Evolutionary conservation across 2,329 filamentous ascomycete genomes (phyloP).

Genomic region (Fusarium neocosmosporiellum): DNA sequence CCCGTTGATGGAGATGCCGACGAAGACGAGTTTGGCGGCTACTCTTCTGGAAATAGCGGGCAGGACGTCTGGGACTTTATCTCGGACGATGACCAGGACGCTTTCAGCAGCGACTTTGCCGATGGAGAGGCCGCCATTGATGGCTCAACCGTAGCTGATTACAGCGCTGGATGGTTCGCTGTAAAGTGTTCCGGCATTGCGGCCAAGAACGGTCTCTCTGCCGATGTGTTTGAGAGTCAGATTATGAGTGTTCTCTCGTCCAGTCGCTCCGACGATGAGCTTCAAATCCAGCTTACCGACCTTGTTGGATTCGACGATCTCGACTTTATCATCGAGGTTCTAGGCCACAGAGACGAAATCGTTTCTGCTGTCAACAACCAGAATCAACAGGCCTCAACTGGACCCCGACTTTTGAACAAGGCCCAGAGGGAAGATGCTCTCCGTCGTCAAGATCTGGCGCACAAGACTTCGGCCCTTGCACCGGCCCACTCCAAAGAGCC

Average conservation of each 20-base stretch:
- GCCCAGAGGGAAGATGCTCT: slow-evolving; percentile 84
- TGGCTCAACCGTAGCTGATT: slow-evolving; percentile 48
- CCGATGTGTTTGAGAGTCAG: slow-evolving; percentile 80
- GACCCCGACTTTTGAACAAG: slow-evolving; percentile 73
- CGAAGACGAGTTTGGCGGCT: slow-evolving; percentile 71
- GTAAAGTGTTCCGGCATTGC: slow-evolving; percentile 76
- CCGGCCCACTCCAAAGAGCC: slow-evolving; percentile 78
- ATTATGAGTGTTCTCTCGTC: slow-evolving; percentile 80
- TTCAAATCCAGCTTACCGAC: slow-evolving; percentile 92
- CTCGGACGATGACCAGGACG: slow-evolving; percentile 76
- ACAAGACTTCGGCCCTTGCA: slow-evolving; percentile 81
- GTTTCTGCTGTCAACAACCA: slow-evolving; percentile 57
- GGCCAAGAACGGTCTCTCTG: slow-evolving; percentile 72
- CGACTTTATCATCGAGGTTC: slow-evolving; percentile 92
- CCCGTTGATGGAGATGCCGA: slow-evolving; percentile 62
- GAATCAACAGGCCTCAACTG: slow-evolving; percentile 49
- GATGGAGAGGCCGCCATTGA: slow-evolving; percentile 51
- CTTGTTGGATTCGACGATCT: slow-evolving; percentile 93
- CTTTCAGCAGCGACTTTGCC: slow-evolving; percentile 73
- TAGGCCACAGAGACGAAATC: slow-evolving; percentile 79
- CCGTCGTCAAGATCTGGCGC: slow-evolving; percentile 79
- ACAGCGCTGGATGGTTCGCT: slow-evolving; percentile 77
- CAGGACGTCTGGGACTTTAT: slow-evolving; percentile 96
- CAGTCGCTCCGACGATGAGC: slow-evolving; percentile 77
- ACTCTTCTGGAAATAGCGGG: slow-evolving; percentile 69